These are phyloP conservation scores for Vitis rotundifolia DNA, from an alignment of 164 flowering plant genomes.

Conservation along the genomic window DNA sequence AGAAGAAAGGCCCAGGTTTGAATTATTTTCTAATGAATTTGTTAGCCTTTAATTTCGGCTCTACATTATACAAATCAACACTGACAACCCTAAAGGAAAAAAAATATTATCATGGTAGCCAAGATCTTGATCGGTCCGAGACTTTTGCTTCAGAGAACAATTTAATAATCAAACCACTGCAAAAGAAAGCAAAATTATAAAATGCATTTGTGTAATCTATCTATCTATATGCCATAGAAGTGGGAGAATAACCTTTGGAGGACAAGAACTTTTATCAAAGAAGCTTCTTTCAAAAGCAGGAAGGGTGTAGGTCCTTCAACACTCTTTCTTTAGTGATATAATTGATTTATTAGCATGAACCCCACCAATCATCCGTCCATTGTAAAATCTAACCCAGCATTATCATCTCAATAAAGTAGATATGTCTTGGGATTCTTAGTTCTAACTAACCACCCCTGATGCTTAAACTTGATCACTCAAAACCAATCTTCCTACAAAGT, in stretches of 20 bases:
- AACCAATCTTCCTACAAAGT: too few relatives aligned
- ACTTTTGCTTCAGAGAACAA: too few relatives aligned
- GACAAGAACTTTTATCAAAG: not conserved
- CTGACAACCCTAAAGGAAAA: not conserved
- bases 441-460: not conserved
- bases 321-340: not conserved
- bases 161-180: too few relatives aligned
- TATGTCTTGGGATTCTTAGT: not conserved
- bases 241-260: conserved; percentile 10
- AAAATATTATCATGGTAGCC: not conserved
- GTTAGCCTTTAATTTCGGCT: not conserved
- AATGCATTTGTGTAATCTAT: too few relatives aligned
- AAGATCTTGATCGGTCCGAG: not conserved
- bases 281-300: conserved; percentile 9
- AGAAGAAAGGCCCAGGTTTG: too few relatives aligned
- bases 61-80: not conserved
- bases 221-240: not conserved
- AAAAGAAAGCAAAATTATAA: too few relatives aligned
- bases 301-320: not conserved
- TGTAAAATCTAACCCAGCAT: not conserved
- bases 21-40: not conserved
- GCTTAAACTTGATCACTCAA: not conserved
- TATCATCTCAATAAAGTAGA: not conserved
- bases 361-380: conserved; percentile 1
- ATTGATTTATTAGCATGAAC: not conserved